Conservation (phyloP, 169 alveolate species). For the Condylostoma magnum region DNA sequence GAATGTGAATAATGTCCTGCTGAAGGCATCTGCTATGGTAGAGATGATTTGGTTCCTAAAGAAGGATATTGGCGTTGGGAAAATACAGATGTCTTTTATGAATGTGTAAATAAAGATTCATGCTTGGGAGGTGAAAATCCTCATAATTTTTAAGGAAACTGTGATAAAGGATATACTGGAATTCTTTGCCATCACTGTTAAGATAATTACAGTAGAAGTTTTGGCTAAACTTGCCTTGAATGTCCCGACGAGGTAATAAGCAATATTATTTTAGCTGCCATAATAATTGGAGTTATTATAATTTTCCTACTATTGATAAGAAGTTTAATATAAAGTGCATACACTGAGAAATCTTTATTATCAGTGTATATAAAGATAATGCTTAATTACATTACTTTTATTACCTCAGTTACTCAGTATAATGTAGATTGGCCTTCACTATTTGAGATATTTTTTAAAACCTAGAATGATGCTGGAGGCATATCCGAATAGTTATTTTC, state of each 20-base stretch:
- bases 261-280: neutral
- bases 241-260: neutral
- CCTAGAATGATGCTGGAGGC: neutral
- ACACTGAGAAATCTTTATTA: neutral
- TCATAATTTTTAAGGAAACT: too few species aligned
- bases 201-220: slow-evolving; percentile 12
- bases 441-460: neutral
- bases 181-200: slow-evolving; percentile 36
- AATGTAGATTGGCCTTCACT: slow-evolving; percentile 5
- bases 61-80: too few species aligned
- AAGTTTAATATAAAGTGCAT: neutral
- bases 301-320: too few species aligned
- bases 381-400: neutral
- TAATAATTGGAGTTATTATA: too few species aligned
- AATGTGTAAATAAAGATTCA: too few species aligned
- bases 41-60: too few species aligned
- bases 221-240: neutral
- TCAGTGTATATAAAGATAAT: slow-evolving; percentile 21
- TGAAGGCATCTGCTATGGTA: too few species aligned
- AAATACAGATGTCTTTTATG: too few species aligned
- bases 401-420: neutral
- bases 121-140: too few species aligned
- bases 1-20: too few species aligned
- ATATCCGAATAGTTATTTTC: neutral
- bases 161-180: slow-evolving; percentile 30